Percentiles rank a stretch among this genome's conserved stretches.
These are phyloP conservation scores for Candida palmyrensis DNA, from an alignment of 805 yeast genomes.

Conservation along the genomic window DNA sequence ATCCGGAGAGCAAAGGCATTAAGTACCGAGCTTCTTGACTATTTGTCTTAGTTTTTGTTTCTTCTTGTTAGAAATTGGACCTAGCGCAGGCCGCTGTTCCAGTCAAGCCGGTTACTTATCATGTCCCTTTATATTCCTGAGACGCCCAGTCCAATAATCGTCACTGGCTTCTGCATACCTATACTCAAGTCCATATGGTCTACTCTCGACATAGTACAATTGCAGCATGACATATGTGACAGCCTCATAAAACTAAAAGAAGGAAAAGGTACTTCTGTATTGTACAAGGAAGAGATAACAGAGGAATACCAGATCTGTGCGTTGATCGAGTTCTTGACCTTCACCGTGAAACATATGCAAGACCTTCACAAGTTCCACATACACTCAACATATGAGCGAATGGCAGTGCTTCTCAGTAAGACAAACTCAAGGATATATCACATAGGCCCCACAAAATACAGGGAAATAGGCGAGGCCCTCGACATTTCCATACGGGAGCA, in stretches of 20 bases:
- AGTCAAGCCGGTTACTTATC: too few relatives aligned
- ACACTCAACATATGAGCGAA: neutral
- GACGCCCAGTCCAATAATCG: constrained; percentile 3
- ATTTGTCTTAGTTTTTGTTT: too few relatives aligned
- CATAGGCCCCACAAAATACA: constrained; percentile 9
- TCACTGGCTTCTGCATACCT: neutral
- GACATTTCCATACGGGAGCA: constrained; percentile 6
- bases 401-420: constrained; percentile 9
- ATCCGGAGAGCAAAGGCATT: too few relatives aligned
- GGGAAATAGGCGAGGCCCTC: constrained; percentile 15
- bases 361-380: constrained; percentile 1
- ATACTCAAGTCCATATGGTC: constrained; percentile 1
- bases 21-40: too few relatives aligned
- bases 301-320: constrained; percentile 1
- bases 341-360: constrained; percentile 2
- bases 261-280: neutral
- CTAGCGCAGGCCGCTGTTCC: too few relatives aligned
- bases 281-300: neutral
- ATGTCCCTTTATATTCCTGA: too few relatives aligned
- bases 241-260: neutral
- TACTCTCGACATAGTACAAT: neutral
- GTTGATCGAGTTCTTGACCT: constrained; percentile 1
- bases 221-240: neutral
- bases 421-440: constrained; percentile 15
- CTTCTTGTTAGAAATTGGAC: too few relatives aligned